Evolutionary conservation across 768 basidiomycete species (phyloP), one percentile per base, ranked within the genome.

Genomic region (Tylopilus cervinicoccineus): DNA sequence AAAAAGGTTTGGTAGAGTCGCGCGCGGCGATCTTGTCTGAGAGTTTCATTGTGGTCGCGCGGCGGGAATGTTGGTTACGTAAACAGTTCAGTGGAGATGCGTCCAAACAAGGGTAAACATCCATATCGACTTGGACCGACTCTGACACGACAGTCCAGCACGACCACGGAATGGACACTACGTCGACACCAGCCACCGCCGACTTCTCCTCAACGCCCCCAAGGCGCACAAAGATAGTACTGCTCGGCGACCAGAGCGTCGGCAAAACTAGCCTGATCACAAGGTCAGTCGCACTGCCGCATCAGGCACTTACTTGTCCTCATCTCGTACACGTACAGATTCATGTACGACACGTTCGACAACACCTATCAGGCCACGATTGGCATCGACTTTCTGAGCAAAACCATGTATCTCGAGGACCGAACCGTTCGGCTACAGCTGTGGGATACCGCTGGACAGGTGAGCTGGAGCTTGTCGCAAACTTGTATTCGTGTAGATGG

Each of bases 291-390:
- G 31, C 37, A 53, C 42, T 48, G 33, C 24, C n/a, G 37, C n/a
- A n/a, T n/a, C n/a, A 44, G 45, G 19, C 28, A 37, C 23, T 37
- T 38, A 4, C 45, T 52, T 39, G 41, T 32, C 12, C 48, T 47
- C 45, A 57, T 24, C 29, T 39, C n/a, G 14, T n/a, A 14, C 38
- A 17, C 20, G 16, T 23, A 28, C 57, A 94, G 91, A 72, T 89
- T 90, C 67, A 94, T 98, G 96, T 99, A 99, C 68, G 96, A 99
- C 72, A 98, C 96, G 1, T 99, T 99, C 69, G 96, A 99, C 76
- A 98, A 98, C 70, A 98, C 95, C 37, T 99, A 99, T 69, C 91
- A 93, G 66, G 93, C 93, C 17, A 95, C 93, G 10, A 95, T 95
- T 64, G 93, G 95, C 49, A 99, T 99, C 70, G 96, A 99, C 73